phyloP scores from a whole-genome alignment of 2,329 filamentous ascomycete genomes.

The Paradendryphiella salina region DNA sequence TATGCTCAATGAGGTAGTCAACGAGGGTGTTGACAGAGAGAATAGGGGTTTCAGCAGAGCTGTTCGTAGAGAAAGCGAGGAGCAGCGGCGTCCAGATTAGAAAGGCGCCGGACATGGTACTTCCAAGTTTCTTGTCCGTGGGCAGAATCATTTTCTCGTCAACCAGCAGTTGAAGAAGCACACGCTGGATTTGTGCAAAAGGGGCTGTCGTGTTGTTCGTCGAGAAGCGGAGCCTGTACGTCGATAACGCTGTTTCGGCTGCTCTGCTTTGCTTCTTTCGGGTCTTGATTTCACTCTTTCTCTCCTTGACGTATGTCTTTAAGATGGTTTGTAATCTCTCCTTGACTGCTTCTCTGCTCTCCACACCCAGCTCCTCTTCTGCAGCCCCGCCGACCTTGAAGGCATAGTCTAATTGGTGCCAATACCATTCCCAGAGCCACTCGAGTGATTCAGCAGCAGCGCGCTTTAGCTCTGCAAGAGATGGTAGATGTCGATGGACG shows the following conservation, averaged over 20 bases:
- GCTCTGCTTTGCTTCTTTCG: slow-evolving; percentile 19
- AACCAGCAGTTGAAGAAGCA: slow-evolving; percentile 35
- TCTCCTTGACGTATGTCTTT: slow-evolving; percentile 39
- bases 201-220: slow-evolving; percentile 5
- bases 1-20: slow-evolving; percentile 43
- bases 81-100: slow-evolving; percentile 51
- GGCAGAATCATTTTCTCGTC: slow-evolving; percentile 46
- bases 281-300: slow-evolving; percentile 39
- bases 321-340: slow-evolving; percentile 37
- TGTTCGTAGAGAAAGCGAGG: slow-evolving; percentile 35
- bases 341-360: slow-evolving; percentile 13
- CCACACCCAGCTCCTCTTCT: slow-evolving; percentile 6
- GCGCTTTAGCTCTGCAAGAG: slow-evolving; percentile 70
- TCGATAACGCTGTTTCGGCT: slow-evolving; percentile 22
- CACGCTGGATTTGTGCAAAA: not conserved
- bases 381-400: slow-evolving; percentile 14
- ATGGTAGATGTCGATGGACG: slow-evolving; percentile 84
- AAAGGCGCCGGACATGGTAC: slow-evolving; percentile 50
- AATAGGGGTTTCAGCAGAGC: slow-evolving; percentile 3
- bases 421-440: slow-evolving; percentile 93
- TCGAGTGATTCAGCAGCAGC: slow-evolving; percentile 70
- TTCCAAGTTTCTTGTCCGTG: slow-evolving; percentile 37
- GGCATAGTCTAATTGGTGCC: slow-evolving; percentile 58
- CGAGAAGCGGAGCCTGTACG: slow-evolving; percentile 19
- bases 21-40: slow-evolving; percentile 46